Conservation (phyloP, 768 basidiomycete species). For the Leucogyrophana mollusca region DNA sequence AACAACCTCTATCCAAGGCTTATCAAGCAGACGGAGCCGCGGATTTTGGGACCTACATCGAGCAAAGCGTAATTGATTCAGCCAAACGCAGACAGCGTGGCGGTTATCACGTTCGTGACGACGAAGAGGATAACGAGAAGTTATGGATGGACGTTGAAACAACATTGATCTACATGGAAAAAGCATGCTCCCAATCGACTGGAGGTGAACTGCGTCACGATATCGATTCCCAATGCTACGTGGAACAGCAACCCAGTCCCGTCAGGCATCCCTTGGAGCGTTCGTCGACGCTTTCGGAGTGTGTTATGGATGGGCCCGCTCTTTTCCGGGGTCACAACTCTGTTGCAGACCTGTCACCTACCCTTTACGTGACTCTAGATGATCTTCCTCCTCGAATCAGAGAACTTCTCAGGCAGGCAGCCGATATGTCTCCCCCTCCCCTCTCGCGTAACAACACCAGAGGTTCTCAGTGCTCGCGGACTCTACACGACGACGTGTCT, state of each 20-base stretch:
- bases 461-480: not conserved
- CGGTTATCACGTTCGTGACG: too few relatives aligned
- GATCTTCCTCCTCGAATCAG: slow-evolving; percentile 1
- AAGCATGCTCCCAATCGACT: too few relatives aligned
- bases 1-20: not conserved
- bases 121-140: too few relatives aligned
- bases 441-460: not conserved
- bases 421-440: not conserved
- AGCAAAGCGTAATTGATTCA: not conserved
- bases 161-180: too few relatives aligned
- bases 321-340: slow-evolving; percentile 9
- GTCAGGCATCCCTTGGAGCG: too few relatives aligned
- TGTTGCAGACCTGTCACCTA: slow-evolving; percentile 11
- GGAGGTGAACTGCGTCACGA: too few relatives aligned
- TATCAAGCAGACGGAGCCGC: slow-evolving; percentile 5
- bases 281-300: not conserved
- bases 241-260: too few relatives aligned
- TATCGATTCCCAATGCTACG: too few relatives aligned
- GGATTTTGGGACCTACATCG: slow-evolving; percentile 16
- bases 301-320: not conserved
- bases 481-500: slow-evolving; percentile 6
- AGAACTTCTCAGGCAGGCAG: not conserved
- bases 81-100: too few relatives aligned
- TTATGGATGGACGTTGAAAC: too few relatives aligned
- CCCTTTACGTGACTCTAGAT: slow-evolving; percentile 10